Percentiles rank a stretch among this genome's conserved stretches.
These are phyloP conservation scores for Candida pseudocylindracea DNA, from an alignment of 1,139 yeast species.

Conservation along the genomic window DNA sequence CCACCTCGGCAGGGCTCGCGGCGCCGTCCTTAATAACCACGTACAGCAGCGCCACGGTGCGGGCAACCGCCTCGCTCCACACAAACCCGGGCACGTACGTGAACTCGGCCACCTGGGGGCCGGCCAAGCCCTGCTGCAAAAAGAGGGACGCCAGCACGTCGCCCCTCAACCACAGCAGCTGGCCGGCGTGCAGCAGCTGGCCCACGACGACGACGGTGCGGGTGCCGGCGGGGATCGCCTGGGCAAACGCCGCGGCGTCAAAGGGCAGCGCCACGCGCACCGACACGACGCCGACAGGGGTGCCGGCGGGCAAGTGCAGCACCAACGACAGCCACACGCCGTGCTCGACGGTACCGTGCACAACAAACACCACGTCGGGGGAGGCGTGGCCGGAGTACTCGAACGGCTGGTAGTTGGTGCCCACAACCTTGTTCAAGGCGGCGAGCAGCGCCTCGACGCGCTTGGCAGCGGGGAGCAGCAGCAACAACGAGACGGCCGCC, in stretches of 20 bases:
- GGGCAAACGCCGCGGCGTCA: slow-evolving; percentile 33
- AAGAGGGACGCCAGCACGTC: slow-evolving; percentile 25
- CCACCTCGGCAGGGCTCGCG: slow-evolving; percentile 21
- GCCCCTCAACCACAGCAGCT: slow-evolving; percentile 41
- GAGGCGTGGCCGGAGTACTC: slow-evolving; percentile 42
- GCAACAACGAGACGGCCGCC: background rate
- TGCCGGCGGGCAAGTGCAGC: slow-evolving; percentile 9
- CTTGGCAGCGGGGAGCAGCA: slow-evolving; percentile 7
- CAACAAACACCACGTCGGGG: slow-evolving; percentile 54
- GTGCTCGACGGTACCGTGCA: slow-evolving; percentile 53
- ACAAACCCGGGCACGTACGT: slow-evolving; percentile 24
- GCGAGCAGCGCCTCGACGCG: slow-evolving; percentile 18
- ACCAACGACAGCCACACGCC: slow-evolving; percentile 27
- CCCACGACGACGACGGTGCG: slow-evolving; percentile 45
- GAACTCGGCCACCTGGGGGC: slow-evolving; percentile 34
- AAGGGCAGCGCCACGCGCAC: slow-evolving; percentile 70
- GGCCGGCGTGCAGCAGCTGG: slow-evolving; percentile 38
- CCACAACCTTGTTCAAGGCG: slow-evolving; percentile 33
- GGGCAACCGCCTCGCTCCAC: slow-evolving; percentile 10
- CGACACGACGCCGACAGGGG: slow-evolving; percentile 38
- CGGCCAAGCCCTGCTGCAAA: slow-evolving; percentile 25
- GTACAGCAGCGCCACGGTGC: slow-evolving; percentile 3
- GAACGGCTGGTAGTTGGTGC: slow-evolving; percentile 39
- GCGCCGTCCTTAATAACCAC: slow-evolving; percentile 7
- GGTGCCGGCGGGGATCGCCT: slow-evolving; percentile 32